Percentiles rank a stretch among this genome's conserved stretches.
Conservation (phyloP, 2,329 filamentous ascomycete species). For the Dactylellina haptotyla region DNA sequence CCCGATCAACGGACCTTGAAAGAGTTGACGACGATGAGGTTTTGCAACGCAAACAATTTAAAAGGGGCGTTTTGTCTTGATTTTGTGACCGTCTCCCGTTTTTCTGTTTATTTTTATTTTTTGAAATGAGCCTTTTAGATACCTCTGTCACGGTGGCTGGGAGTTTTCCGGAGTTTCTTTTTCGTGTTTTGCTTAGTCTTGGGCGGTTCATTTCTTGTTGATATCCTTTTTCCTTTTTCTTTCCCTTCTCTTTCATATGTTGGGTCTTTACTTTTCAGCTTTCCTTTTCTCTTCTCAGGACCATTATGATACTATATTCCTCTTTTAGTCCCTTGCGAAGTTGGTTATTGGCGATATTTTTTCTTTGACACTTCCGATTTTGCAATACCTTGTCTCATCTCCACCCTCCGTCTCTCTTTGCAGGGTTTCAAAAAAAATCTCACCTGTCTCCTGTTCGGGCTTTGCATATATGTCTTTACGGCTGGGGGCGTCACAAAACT, state of each 20-base stretch:
- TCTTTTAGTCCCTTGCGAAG: neutral
- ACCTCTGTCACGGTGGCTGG: slow-evolving; percentile 43
- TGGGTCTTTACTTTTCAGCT: no score
- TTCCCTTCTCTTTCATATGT: no score
- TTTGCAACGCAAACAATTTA: neutral
- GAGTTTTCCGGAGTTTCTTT: slow-evolving; percentile 35
- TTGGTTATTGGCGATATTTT: neutral
- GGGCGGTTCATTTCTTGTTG: slow-evolving; percentile 43
- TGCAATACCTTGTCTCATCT: neutral
- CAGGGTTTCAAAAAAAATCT: neutral
- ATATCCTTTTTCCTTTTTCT: slow-evolving; percentile 30
- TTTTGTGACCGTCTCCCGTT: slow-evolving; percentile 14
- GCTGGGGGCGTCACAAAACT: slow-evolving; percentile 53
- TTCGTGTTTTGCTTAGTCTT: slow-evolving; percentile 6
- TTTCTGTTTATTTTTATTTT: slow-evolving; percentile 4
- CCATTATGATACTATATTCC: slow-evolving; percentile 4
- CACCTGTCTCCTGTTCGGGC: slow-evolving; percentile 13
- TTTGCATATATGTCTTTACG: slow-evolving; percentile 51
- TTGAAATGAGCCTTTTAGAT: slow-evolving; percentile 46
- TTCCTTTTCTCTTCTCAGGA: slow-evolving; percentile 10
- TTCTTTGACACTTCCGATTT: neutral
- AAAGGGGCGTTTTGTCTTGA: slow-evolving; percentile 23
- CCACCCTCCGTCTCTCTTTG: neutral
- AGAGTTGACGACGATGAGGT: neutral
- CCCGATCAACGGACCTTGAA: slow-evolving; percentile 24